Evolutionary conservation across 2,329 filamentous ascomycete species (phyloP), one percentile per base, ranked within the genome.

Genomic region (Fusarium sp.): DNA sequence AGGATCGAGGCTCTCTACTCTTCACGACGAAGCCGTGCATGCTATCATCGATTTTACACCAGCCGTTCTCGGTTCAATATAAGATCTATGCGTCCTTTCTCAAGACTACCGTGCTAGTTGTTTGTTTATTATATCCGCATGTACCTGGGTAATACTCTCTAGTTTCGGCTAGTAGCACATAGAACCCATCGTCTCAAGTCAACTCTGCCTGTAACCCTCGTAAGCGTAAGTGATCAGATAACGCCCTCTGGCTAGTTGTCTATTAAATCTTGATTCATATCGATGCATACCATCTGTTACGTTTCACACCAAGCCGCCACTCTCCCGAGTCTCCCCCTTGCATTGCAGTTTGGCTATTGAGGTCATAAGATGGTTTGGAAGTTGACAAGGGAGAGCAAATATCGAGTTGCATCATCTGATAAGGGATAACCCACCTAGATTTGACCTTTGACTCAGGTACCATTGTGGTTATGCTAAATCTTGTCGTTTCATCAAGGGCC

Each of bases 301-400:
- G 36, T 37, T 17, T 37, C 37, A 14, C 29, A n/a, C 27, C 19
- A 13, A 32, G 11, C 17, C 29, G 33, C 39, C 25, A 25, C 29
- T 35, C 17, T 33, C 32, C 9, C 9, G 11, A 15, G 7, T 8
- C 3, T 32, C 19, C 23, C 55, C 56, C 56, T 60, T 59, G 42
- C 56, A 54, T 60, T n/a, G 17, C 36, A 25, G n/a, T 42, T 49
- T 35, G n/a, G 15, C 36, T 49, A 23, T 14, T 14, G 53, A 6
- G 9, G 14, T 32, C 15, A 9, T 21, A 31, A 41, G 29, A n/a
- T 38, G 23, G 17, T n/a, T 15, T 31, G 1, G 14, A 31, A 9
- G 4, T 19, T 9, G 23, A 36, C 10, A 8, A 56, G 41, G 29
- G 53, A 36, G 29, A 9, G n/a, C 7, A 23, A 14, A 21, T 36